phyloP scores from a whole-genome alignment of 805 yeast species.

The Pichia heedii region DNA sequence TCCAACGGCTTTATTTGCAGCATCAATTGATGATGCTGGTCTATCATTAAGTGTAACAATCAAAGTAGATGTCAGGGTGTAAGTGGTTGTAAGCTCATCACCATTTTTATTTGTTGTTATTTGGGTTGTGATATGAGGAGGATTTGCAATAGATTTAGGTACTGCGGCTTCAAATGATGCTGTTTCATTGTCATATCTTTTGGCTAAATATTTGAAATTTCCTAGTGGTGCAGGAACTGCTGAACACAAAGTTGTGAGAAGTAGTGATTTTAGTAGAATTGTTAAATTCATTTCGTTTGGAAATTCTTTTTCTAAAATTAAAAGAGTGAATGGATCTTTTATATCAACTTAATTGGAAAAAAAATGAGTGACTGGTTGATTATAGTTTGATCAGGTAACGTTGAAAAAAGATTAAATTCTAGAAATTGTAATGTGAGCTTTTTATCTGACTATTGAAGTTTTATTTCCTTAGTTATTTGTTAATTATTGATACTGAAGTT shows the following conservation, averaged over 20 bases:
- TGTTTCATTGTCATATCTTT: not conserved
- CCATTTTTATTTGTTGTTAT: slow-evolving; percentile 2
- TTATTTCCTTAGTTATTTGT: no score
- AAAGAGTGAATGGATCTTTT: slow-evolving; percentile 4
- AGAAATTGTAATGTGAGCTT: no score
- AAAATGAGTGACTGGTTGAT: slow-evolving; percentile 10
- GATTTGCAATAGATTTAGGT: not conserved
- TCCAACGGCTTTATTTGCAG: not conserved
- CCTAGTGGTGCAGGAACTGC: slow-evolving; percentile 1
- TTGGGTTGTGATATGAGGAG: not conserved
- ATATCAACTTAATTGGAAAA: not conserved
- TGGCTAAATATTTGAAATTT: not conserved
- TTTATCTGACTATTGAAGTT: no score
- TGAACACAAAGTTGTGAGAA: not conserved
- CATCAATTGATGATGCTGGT: not conserved
- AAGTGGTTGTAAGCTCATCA: slow-evolving; percentile 2
- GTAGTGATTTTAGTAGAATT: not conserved
- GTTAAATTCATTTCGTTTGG: not conserved
- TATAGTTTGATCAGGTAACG: not conserved
- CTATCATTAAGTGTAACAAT: slow-evolving; percentile 4
- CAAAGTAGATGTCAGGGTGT: slow-evolving; percentile 5
- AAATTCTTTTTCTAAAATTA: not conserved
- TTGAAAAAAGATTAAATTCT: no score
- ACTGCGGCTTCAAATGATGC: not conserved
- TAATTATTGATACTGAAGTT: no score